Conservation (phyloP, 805 yeast genomes). For the Saccharomycopsis capsularis region DNA sequence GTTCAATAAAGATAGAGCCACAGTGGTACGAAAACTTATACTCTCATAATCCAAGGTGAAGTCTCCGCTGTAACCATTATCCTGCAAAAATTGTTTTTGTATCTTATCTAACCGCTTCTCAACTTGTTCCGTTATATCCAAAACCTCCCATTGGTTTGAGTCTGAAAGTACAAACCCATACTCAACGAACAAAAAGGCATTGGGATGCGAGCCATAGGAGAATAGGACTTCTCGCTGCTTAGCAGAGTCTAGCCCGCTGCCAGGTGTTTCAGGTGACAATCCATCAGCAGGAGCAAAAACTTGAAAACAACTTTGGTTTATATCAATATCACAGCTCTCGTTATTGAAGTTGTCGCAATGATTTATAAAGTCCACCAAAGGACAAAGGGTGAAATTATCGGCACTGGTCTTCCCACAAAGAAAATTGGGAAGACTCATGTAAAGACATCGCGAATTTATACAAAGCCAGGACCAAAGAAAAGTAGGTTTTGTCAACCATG, state of each 20-base stretch:
- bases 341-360: conserved; percentile 41
- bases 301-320: conserved; percentile 43
- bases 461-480: conserved; percentile 77
- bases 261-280: conserved; percentile 16
- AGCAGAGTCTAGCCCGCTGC: conserved; percentile 24
- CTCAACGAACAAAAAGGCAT: conserved; percentile 74
- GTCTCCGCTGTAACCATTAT: conserved; percentile 59
- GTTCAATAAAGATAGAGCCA: conserved; percentile 56
- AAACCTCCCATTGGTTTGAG: conserved; percentile 57
- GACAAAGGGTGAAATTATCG: conserved; percentile 85
- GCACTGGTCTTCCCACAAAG: conserved; percentile 35
- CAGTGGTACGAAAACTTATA: conserved; percentile 65
- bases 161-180: conserved; percentile 66
- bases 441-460: conserved; percentile 86
- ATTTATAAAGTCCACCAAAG: conserved; percentile 82
- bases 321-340: conserved; percentile 46
- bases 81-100: conserved; percentile 42
- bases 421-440: conserved; percentile 51
- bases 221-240: conserved; percentile 54
- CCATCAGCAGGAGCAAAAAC: conserved; percentile 29
- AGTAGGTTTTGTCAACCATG: conserved; percentile 5
- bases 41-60: conserved; percentile 53
- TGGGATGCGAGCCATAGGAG: conserved; percentile 84
- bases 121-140: conserved; percentile 53
- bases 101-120: conserved; percentile 29